Evolutionary conservation across 805 yeast species (phyloP).

Genomic region (Hyphopichia homilentoma): DNA sequence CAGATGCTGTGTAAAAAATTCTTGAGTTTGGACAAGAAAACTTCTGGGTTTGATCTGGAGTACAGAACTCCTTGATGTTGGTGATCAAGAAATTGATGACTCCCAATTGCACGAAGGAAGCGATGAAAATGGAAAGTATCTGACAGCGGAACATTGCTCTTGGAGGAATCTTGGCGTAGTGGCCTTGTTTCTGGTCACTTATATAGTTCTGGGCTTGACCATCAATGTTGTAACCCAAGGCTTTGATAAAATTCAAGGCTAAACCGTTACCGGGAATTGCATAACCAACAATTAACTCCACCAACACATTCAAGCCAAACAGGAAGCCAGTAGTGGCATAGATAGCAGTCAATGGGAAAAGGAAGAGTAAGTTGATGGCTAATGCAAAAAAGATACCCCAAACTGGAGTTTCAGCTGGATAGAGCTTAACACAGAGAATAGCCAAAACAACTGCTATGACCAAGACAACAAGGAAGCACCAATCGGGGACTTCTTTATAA

Average conservation of each 20-base stretch:
- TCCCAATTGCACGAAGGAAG: constrained; percentile 22
- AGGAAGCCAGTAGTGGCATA: constrained; percentile 27
- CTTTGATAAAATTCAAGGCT: constrained; percentile 48
- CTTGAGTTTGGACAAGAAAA: constrained; percentile 36
- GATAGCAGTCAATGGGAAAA: constrained; percentile 27
- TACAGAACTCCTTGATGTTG: constrained; percentile 36
- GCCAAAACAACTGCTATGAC: constrained; percentile 26
- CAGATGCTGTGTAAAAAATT: constrained; percentile 49
- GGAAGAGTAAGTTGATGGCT: constrained; percentile 29
- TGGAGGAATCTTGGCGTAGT: constrained; percentile 60
- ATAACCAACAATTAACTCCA: constrained; percentile 34
- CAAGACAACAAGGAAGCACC: constrained; percentile 23
- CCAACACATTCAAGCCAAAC: constrained; percentile 33
- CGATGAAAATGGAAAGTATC: constrained; percentile 19
- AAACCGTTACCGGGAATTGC: constrained; percentile 35
- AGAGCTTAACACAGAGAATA: constrained; percentile 26
- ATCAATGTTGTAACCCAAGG: constrained; percentile 54
- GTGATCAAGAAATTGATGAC: constrained; percentile 27
- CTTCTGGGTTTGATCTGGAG: constrained; percentile 34
- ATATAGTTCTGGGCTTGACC: constrained; percentile 54
- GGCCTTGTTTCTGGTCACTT: constrained; percentile 59
- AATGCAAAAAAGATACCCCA: constrained; percentile 34
- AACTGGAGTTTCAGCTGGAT: constrained; percentile 32
- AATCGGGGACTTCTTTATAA: constrained; percentile 34
- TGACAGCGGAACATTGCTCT: constrained; percentile 47